Evolutionary conservation across 148 eudicot genomes (phyloP).

Genomic region (Fallopia convolvulus): DNA sequence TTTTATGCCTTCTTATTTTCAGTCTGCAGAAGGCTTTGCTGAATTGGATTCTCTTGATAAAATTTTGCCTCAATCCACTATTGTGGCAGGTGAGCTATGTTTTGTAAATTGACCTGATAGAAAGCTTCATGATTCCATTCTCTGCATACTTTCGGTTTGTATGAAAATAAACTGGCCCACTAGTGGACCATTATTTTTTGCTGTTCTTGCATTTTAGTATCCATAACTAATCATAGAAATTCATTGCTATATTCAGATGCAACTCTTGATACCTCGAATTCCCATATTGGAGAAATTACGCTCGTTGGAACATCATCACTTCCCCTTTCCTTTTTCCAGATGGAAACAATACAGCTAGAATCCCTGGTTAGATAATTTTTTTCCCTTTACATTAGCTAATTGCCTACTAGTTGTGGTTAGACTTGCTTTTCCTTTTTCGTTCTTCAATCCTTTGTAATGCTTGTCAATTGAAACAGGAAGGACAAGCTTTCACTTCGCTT

Average conservation of each 20-base stretch:
- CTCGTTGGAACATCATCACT: neutral
- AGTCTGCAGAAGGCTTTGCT: constrained; percentile 32
- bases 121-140: neutral
- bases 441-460: neutral
- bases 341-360: constrained; percentile 14
- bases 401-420: constrained; percentile 8
- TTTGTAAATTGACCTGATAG: neutral
- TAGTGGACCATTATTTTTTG: neutral
- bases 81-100: constrained; percentile 21
- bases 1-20: constrained; percentile 5
- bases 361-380: constrained; percentile 18
- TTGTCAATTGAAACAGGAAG: constrained; percentile 27
- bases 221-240: neutral
- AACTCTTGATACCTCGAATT: constrained; percentile 14
- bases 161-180: neutral
- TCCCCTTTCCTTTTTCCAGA: constrained; percentile 15
- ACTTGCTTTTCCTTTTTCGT: neutral
- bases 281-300: constrained; percentile 16
- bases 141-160: neutral
- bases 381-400: neutral
- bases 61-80: constrained; percentile 20
- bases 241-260: constrained; percentile 1
- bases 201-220: neutral
- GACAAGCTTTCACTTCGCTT: constrained; percentile 28
- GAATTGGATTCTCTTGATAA: constrained; percentile 28